Base-by-base conservation (phyloP, 208 protist genomes). In the Giardia muris region DNA sequence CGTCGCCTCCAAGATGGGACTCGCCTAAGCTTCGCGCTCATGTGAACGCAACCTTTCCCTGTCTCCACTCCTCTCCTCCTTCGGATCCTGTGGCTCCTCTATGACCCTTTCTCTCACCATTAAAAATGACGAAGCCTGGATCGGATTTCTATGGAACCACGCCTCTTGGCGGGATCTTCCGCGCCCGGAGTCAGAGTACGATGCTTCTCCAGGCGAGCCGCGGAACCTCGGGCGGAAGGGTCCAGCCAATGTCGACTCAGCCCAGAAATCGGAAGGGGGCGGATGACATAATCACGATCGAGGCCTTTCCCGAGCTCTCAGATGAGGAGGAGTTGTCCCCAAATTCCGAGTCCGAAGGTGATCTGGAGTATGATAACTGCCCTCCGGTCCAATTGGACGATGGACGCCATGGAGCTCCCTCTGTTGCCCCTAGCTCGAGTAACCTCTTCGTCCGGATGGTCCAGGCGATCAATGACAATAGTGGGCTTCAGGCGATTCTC, bases 1-100 rank as follows among this genome's bases (percentile, higher is more conserved):
- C n/a, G 45, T 92, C 39, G 93, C 93, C 47, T 46, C 43, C 43
- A 93, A 90, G 43, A 93, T 93, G 46, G 92, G 92, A 45, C n/a
- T 92, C 30, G 43, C 76, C 39, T 93, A 92, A 93, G 57, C 19
- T 76, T 76, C 30, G 10, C 57, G 10, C 19, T 76, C 57, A 46
- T 3, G 67, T n/a, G n/a, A n/a, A n/a, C n/a, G n/a, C n/a, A n/a
- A n/a, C n/a, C n/a, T n/a, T n/a, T n/a, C n/a, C n/a, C n/a, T n/a
- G n/a, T n/a, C n/a, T n/a, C n/a, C n/a, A n/a, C n/a, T n/a, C n/a
- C n/a, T n/a, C n/a, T n/a, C n/a, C n/a, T n/a, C n/a, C n/a, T n/a
- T n/a, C n/a, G n/a, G n/a, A n/a, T n/a, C 30, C 30, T 76, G 57
- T 10, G 57, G 30, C 30, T 76, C 57, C 57, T 76, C 57, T 30